These are phyloP conservation scores for Coemansia reversa DNA, from an alignment of 192 early-diverging fungal species.

Conservation along the genomic window DNA sequence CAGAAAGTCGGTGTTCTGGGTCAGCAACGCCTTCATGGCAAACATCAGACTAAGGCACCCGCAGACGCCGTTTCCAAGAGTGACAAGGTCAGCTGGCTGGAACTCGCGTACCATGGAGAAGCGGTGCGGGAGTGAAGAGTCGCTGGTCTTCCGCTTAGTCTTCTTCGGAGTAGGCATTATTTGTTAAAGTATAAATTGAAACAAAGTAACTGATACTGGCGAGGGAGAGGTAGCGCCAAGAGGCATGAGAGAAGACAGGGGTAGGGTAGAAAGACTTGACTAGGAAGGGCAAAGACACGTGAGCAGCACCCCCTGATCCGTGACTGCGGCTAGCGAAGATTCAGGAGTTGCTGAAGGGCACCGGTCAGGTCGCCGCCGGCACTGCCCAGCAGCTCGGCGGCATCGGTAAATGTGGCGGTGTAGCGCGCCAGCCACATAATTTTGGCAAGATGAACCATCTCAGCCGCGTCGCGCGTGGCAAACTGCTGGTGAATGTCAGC, in stretches of 20 bases:
- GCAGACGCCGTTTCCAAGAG: conserved; percentile 81
- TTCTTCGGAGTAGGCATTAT: conserved; percentile 13
- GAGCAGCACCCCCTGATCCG: neutral
- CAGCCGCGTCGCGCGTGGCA: conserved; percentile 42
- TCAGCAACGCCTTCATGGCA: conserved; percentile 69
- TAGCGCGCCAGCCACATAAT: conserved; percentile 38
- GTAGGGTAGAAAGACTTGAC: too few species aligned
- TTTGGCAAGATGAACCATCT: conserved; percentile 35
- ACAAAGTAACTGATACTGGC: neutral
- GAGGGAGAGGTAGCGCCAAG: too few species aligned
- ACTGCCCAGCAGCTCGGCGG: conserved; percentile 25
- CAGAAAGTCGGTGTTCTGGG: conserved; percentile 62
- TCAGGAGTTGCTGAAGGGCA: conserved; percentile 12
- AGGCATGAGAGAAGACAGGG: neutral
- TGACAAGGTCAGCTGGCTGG: conserved; percentile 82
- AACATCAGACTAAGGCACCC: conserved; percentile 71
- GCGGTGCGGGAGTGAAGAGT: conserved; percentile 38
- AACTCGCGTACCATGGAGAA: conserved; percentile 64
- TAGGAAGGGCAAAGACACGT: too few species aligned
- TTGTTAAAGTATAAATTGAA: neutral
- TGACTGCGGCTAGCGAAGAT: neutral
- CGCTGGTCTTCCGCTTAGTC: conserved; percentile 42
- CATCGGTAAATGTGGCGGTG: conserved; percentile 17
- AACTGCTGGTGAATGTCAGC: conserved; percentile 56
- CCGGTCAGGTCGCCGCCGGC: conserved; percentile 21